Evolutionary conservation across 371 early-diverging fungal genomes (phyloP).

Genomic region (Mucor circinelloides): DNA sequence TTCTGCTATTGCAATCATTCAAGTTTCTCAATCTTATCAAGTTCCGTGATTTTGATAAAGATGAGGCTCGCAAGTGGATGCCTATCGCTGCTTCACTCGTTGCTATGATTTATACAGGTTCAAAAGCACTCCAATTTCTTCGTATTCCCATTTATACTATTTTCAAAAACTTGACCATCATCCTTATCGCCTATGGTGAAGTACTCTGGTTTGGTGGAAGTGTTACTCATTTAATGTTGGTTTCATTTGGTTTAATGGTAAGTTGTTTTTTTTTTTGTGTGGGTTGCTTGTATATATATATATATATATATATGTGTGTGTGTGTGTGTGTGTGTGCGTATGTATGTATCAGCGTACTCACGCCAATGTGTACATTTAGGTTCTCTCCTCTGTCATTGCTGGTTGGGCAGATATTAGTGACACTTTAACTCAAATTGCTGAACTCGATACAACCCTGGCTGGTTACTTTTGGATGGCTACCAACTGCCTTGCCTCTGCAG

Average conservation of each 20-base stretch:
- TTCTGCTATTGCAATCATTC: constrained; percentile 44
- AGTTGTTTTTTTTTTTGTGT: background rate
- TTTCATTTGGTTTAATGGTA: constrained; percentile 91
- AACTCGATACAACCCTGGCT: constrained; percentile 41
- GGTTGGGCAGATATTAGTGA: constrained; percentile 76
- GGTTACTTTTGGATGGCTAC: constrained; percentile 87
- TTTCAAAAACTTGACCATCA: constrained; percentile 99
- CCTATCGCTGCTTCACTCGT: constrained; percentile 86
- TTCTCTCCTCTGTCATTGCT: constrained; percentile 89
- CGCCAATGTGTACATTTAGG: constrained; percentile 30
- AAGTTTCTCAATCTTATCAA: constrained; percentile 69
- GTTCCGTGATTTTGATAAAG: constrained; percentile 67
- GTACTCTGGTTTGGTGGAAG: constrained; percentile 78
- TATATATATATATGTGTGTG: background rate
- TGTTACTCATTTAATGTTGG: constrained; percentile 78
- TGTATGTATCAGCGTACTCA: background rate
- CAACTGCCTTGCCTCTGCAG: constrained; percentile 95
- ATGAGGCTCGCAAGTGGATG: constrained; percentile 85
- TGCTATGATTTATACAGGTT: constrained; percentile 98
- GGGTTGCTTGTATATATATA: background rate
- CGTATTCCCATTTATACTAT: constrained; percentile 96
- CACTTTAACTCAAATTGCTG: constrained; percentile 42
- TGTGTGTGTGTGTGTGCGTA: background rate
- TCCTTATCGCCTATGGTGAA: constrained; percentile 96
- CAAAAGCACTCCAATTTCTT: constrained; percentile 90